These are phyloP conservation scores for Macrophomina pseudophaseolina DNA, from an alignment of 2,329 filamentous ascomycete genomes.

Conservation along the genomic window DNA sequence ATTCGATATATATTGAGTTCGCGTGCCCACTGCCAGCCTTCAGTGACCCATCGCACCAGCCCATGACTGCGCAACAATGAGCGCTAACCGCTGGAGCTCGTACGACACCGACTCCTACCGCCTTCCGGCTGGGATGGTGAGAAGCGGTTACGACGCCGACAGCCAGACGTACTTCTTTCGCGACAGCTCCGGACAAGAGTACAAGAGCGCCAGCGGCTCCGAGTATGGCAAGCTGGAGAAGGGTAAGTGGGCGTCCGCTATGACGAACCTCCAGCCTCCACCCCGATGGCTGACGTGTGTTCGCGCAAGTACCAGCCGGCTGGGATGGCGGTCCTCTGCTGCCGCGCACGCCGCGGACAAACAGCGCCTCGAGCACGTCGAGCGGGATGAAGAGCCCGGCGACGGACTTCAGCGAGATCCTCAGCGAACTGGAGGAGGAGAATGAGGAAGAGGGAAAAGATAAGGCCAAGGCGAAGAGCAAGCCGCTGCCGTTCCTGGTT, in stretches of 20 bases:
- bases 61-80: slow-evolving; percentile 15
- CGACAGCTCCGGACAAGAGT: slow-evolving; percentile 55
- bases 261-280: neutral
- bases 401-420: slow-evolving; percentile 23
- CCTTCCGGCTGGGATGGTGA: slow-evolving; percentile 60
- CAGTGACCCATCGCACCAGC: neutral
- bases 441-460: neutral
- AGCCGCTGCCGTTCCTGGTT: slow-evolving; percentile 8
- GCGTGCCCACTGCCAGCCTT: neutral
- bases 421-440: slow-evolving; percentile 17
- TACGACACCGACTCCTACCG: slow-evolving; percentile 52
- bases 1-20: neutral
- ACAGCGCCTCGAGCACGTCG: slow-evolving; percentile 7
- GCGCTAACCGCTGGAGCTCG: slow-evolving; percentile 20
- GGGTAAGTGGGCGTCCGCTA: slow-evolving; percentile 10
- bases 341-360: slow-evolving; percentile 1
- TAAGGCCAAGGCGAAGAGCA: slow-evolving; percentile 1
- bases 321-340: slow-evolving; percentile 25
- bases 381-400: slow-evolving; percentile 23
- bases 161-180: slow-evolving; percentile 59
- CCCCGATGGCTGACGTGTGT: neutral
- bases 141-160: slow-evolving; percentile 63
- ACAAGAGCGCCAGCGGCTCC: slow-evolving; percentile 57
- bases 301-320: slow-evolving; percentile 3
- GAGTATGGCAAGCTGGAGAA: slow-evolving; percentile 56